These are phyloP conservation scores for Globisporangium cylindrosporum DNA, from an alignment of 352 stramenopile genomes.

Conservation along the genomic window DNA sequence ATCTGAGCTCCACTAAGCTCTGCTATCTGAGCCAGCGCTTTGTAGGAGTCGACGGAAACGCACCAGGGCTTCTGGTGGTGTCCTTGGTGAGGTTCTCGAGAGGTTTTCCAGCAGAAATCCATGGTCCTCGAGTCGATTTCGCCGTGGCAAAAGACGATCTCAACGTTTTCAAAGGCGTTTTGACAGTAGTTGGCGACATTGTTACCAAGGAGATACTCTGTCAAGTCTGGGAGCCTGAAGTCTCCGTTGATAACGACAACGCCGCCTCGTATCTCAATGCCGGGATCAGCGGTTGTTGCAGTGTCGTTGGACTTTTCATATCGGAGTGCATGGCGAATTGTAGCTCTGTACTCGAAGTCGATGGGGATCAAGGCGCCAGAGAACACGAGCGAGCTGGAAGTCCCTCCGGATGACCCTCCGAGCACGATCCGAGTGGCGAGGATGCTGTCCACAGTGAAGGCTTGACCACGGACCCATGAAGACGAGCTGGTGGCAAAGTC, in stretches of 20 bases:
- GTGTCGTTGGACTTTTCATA: neutral
- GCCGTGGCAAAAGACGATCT: conserved; percentile 12
- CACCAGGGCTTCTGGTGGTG: neutral
- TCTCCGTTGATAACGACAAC: conserved; percentile 13
- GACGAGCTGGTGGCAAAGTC: no score
- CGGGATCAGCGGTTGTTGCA: no score
- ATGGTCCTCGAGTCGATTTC: conserved; percentile 11
- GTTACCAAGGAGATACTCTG: neutral
- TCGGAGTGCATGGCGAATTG: neutral
- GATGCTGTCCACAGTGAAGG: neutral
- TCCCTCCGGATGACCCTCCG: neutral
- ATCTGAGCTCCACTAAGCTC: conserved; percentile 11
- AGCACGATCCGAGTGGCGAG: conserved; percentile 2
- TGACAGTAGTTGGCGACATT: neutral
- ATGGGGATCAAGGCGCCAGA: neutral
- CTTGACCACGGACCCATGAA: no score
- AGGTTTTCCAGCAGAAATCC: conserved; percentile 5
- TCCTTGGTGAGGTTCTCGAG: neutral
- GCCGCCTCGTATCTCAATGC: neutral
- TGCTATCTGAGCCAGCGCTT: conserved; percentile 9
- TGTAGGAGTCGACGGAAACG: conserved; percentile 2
- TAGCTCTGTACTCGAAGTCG: neutral
- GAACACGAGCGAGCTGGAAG: conserved; percentile 9
- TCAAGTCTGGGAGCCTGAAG: neutral
- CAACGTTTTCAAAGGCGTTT: neutral